These are phyloP conservation scores for Boechera retrofracta DNA, from an alignment of 345 rosid species.

Conservation along the genomic window DNA sequence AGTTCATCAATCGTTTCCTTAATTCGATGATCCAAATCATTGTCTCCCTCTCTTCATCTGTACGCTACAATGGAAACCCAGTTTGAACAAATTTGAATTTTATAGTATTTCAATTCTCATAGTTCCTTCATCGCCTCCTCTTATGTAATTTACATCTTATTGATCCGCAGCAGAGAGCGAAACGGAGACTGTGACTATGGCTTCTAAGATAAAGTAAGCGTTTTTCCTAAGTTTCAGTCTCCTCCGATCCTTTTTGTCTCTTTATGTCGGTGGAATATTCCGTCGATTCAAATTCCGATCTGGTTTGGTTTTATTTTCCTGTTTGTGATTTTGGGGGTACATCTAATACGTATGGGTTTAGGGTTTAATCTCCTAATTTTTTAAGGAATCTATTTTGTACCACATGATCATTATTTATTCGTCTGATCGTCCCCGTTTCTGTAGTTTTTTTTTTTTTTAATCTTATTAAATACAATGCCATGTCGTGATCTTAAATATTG, in stretches of 20 bases:
- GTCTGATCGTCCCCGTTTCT: conserved; percentile 6
- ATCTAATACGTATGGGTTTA: conserved; percentile 29
- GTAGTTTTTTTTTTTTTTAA: neutral
- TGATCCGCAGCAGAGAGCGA: neutral
- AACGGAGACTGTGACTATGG: conserved; percentile 33
- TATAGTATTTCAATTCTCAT: conserved; percentile 3
- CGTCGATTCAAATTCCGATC: conserved; percentile 42
- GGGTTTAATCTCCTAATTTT: conserved; percentile 30
- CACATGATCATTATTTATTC: conserved; percentile 19
- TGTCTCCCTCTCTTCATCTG: conserved; percentile 27
- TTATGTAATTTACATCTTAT: neutral
- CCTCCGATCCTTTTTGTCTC: conserved; percentile 6
- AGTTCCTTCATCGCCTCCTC: neutral
- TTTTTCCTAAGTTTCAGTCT: neutral
- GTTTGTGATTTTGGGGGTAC: neutral
- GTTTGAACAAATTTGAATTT: conserved; percentile 2
- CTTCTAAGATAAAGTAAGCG: conserved; percentile 42
- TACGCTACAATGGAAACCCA: conserved; percentile 11
- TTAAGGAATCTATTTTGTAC: conserved; percentile 10
- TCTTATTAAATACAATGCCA: neutral
- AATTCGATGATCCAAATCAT: conserved; percentile 17
- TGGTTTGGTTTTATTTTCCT: conserved; percentile 31
- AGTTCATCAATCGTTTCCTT: conserved; percentile 35
- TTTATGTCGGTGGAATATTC: too few species aligned
- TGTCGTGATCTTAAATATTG: neutral